A percentile compares a stretch with the other conserved stretches of the same genome.
These are phyloP conservation scores for Graphiopsis chlorocephala DNA, from an alignment of 2,329 filamentous ascomycete genomes.

Conservation along the genomic window DNA sequence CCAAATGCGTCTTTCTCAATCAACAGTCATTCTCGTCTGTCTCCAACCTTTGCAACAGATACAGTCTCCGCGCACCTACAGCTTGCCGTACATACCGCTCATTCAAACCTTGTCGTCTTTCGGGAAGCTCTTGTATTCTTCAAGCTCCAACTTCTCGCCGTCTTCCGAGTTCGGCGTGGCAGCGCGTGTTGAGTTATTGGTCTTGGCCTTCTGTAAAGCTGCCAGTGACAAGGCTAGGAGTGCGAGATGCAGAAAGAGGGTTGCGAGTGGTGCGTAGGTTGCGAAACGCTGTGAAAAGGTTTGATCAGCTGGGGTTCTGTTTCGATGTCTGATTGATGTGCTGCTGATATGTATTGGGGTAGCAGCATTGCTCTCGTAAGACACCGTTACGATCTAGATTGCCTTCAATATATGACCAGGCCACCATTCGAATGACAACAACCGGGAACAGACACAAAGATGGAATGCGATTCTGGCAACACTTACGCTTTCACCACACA, in stretches of 20 bases:
- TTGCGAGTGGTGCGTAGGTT: conserved; percentile 42
- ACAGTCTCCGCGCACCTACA: too few species aligned
- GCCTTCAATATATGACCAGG: background rate
- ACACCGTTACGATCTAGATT: background rate
- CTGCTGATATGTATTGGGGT: background rate
- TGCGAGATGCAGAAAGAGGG: conserved; percentile 40
- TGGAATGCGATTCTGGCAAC: background rate
- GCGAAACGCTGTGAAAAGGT: conserved; percentile 39
- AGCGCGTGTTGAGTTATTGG: background rate
- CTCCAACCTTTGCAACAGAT: background rate
- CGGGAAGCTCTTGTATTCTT: background rate
- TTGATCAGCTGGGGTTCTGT: background rate
- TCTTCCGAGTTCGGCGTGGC: background rate
- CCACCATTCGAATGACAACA: background rate
- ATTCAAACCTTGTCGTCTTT: background rate
- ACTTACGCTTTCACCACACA: conserved; percentile 44
- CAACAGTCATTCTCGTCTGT: background rate
- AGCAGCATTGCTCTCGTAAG: background rate
- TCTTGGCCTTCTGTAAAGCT: background rate
- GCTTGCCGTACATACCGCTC: background rate
- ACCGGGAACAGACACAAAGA: background rate
- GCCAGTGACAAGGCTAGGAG: conserved; percentile 19
- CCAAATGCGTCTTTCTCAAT: background rate
- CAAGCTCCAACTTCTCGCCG: conserved; percentile 15
- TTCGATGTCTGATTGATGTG: background rate